Evolutionary conservation across 805 yeast genomes (phyloP).

Genomic region (Wickerhamomyces chambardii): DNA sequence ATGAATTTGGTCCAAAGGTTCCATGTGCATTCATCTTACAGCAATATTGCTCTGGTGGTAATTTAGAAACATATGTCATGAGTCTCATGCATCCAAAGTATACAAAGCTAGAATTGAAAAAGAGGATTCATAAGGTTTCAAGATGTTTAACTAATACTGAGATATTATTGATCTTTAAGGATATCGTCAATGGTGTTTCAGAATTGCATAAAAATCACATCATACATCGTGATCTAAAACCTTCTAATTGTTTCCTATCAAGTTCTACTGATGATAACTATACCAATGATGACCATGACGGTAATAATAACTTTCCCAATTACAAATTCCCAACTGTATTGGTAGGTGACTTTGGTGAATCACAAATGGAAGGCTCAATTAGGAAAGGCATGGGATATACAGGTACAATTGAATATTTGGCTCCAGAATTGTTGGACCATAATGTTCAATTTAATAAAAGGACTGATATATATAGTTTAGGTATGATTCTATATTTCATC

Average conservation of each 20-base stretch:
- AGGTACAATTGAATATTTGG: slow-evolving; percentile 82
- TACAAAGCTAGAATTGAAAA: slow-evolving; percentile 27
- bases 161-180: slow-evolving; percentile 58
- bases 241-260: slow-evolving; percentile 70
- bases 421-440: slow-evolving; percentile 49
- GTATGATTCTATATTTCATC: slow-evolving; percentile 70
- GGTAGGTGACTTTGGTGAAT: slow-evolving; percentile 88
- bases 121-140: slow-evolving; percentile 15
- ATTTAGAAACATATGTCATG: slow-evolving; percentile 58
- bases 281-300: too few species aligned
- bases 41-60: slow-evolving; percentile 87
- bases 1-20: slow-evolving; percentile 43
- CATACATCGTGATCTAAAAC: slow-evolving; percentile 84
- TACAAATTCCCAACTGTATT: slow-evolving; percentile 56
- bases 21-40: slow-evolving; percentile 78
- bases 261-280: slow-evolving; percentile 5
- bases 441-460: slow-evolving; percentile 52
- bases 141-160: slow-evolving; percentile 41
- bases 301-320: too few species aligned
- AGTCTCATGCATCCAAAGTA: slow-evolving; percentile 26
- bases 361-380: slow-evolving; percentile 59
- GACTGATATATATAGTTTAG: slow-evolving; percentile 77
- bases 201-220: slow-evolving; percentile 69
- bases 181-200: slow-evolving; percentile 59
- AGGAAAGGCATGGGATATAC: slow-evolving; percentile 74